A percentile compares a stretch with the other conserved stretches of the same genome.
Conservation (phyloP, 176 grass and related monocot species). For the Dendrocalamus sinicus region DNA sequence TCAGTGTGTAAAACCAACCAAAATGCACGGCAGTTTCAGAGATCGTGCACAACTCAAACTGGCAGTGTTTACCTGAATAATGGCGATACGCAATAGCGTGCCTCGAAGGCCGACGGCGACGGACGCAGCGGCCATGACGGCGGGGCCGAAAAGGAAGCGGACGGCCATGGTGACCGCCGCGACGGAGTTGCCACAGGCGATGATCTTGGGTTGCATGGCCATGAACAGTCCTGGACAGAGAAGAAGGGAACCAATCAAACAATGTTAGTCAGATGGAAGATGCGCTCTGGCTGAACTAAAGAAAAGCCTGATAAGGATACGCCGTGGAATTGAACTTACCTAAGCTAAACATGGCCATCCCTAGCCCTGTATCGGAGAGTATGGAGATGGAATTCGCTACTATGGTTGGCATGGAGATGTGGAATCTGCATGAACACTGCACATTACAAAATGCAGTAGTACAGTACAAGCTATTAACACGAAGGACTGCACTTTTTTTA, state of each 20-base stretch:
- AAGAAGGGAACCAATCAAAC: background rate
- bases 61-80: slow-evolving; percentile 68
- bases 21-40: background rate
- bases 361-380: slow-evolving; percentile 83
- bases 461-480: background rate
- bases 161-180: slow-evolving; percentile 63
- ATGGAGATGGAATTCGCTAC: slow-evolving; percentile 84
- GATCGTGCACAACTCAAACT: background rate
- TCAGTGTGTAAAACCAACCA: background rate
- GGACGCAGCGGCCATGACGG: slow-evolving; percentile 71
- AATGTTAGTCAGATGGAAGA: background rate
- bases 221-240: slow-evolving; percentile 76
- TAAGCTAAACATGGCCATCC: slow-evolving; percentile 96
- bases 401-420: slow-evolving; percentile 72
- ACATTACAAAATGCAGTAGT: background rate
- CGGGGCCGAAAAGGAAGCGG: slow-evolving; percentile 77
- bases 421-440: slow-evolving; percentile 55
- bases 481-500: no score
- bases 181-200: slow-evolving; percentile 65
- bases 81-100: slow-evolving; percentile 73
- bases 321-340: slow-evolving; percentile 38
- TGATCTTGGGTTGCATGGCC: slow-evolving; percentile 80
- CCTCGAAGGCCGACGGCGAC: slow-evolving; percentile 63
- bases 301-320: background rate
- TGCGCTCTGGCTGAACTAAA: background rate